phyloP scores from a whole-genome alignment of 2,329 filamentous ascomycete species.

The Pseudogymnoascus sp. region DNA sequence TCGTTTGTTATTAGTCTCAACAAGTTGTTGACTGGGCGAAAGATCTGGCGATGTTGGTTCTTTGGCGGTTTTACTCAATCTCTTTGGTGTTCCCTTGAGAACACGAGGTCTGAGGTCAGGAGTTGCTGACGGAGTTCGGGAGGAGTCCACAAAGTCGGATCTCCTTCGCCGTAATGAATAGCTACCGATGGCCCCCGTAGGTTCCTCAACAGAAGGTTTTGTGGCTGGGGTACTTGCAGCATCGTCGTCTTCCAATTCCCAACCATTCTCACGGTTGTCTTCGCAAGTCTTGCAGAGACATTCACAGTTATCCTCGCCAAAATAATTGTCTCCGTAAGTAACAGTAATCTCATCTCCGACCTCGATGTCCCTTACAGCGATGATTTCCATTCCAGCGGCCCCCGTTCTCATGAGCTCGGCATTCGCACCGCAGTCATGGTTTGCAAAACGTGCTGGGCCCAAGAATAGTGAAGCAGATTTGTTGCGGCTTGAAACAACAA shows the following conservation, averaged over 20 bases:
- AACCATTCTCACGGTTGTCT: slow-evolving; percentile 65
- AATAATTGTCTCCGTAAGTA: slow-evolving; percentile 91
- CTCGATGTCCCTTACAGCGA: slow-evolving; percentile 73
- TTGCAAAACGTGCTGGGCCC: slow-evolving; percentile 90
- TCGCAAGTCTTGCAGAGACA: slow-evolving; percentile 90
- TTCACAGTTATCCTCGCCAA: slow-evolving; percentile 89
- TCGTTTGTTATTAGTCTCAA: slow-evolving; percentile 17
- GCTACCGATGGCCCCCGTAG: slow-evolving; percentile 23
- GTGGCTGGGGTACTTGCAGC: slow-evolving; percentile 15
- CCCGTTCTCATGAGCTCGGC: slow-evolving; percentile 77
- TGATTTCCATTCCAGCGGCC: slow-evolving; percentile 80
- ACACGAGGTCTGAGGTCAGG: slow-evolving; percentile 35
- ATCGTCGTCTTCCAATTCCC: slow-evolving; percentile 50
- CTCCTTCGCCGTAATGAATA: slow-evolving; percentile 48
- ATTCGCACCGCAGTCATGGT: slow-evolving; percentile 94
- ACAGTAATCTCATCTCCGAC: slow-evolving; percentile 94
- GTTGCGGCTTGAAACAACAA: slow-evolving; percentile 86
- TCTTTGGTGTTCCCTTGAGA: slow-evolving; percentile 21
- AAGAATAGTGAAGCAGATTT: slow-evolving; percentile 89
- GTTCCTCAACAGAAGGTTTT: slow-evolving; percentile 25
- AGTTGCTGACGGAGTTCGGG: slow-evolving; percentile 48
- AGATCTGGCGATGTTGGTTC: slow-evolving; percentile 16
- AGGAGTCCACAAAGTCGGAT: slow-evolving; percentile 40
- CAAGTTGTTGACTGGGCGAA: slow-evolving; percentile 19
- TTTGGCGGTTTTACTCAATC: slow-evolving; percentile 18